Percentiles rank a stretch among this genome's conserved stretches.
Conservation (phyloP, 73 alveolate genomes). For the Tetrahymena elliotti region DNA sequence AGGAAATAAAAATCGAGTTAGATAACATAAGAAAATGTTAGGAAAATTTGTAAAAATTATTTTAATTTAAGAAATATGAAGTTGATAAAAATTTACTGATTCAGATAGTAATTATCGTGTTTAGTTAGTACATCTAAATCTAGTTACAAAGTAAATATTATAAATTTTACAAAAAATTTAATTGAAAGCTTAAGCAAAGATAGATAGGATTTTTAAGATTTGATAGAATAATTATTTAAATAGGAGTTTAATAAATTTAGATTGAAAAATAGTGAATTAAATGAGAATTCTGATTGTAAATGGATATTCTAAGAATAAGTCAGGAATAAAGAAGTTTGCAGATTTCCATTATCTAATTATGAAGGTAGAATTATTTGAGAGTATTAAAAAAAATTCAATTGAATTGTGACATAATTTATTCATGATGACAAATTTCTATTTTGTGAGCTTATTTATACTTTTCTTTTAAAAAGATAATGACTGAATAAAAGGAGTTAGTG, state of each 20-base stretch:
- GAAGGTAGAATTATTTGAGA: background rate
- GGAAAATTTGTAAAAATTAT: no score
- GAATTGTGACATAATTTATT: background rate
- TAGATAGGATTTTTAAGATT: background rate
- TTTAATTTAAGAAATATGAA: no score
- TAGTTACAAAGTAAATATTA: background rate
- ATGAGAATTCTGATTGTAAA: background rate
- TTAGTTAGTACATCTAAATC: no score
- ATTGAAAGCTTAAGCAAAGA: background rate
- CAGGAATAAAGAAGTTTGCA: background rate
- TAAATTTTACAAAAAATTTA: background rate
- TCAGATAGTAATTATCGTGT: background rate
- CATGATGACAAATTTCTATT: background rate
- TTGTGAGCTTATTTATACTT: background rate
- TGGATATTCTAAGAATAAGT: background rate
- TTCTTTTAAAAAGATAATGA: background rate
- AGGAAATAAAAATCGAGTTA: no score
- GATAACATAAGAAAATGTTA: no score
- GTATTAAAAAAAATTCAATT: background rate
- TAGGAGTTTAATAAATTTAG: background rate
- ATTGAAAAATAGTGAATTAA: background rate
- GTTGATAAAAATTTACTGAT: background rate
- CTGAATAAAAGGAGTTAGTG: slow-evolving; percentile 32
- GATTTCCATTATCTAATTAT: background rate
- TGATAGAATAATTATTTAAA: background rate